phyloP scores from a whole-genome alignment of 1,139 yeast species.

The Blastobotrys serpentis region DNA sequence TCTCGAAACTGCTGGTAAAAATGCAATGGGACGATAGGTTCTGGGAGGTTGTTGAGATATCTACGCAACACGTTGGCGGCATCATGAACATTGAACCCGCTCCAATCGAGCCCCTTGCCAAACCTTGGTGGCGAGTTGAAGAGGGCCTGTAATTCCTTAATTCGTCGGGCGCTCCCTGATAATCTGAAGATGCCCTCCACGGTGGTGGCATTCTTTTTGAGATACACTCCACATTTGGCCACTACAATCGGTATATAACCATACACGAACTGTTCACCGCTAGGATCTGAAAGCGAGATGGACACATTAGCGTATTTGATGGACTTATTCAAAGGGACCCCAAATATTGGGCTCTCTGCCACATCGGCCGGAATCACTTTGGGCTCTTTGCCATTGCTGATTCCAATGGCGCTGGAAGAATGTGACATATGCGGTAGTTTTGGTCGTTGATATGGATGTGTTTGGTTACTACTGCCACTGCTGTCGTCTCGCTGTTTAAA shows the following conservation, averaged over 20 bases:
- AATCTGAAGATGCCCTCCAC: conserved; percentile 93
- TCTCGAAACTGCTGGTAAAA: conserved; percentile 77
- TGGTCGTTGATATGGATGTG: conserved; percentile 24
- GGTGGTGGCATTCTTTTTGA: conserved; percentile 61
- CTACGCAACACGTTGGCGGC: conserved; percentile 89
- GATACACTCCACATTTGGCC: conserved; percentile 87
- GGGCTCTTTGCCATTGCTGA: neutral
- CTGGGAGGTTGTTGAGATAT: conserved; percentile 83
- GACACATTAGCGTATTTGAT: conserved; percentile 72
- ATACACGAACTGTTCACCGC: conserved; percentile 60
- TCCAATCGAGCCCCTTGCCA: conserved; percentile 88
- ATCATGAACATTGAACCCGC: conserved; percentile 94
- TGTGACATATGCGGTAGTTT: conserved; percentile 34
- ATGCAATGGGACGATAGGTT: conserved; percentile 81
- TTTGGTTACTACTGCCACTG: neutral
- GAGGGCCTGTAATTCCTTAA: conserved; percentile 77
- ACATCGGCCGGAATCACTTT: conserved; percentile 26
- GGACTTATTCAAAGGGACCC: conserved; percentile 74
- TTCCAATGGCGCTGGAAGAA: conserved; percentile 23
- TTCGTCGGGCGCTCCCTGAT: conserved; percentile 87
- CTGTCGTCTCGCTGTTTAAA: conserved; percentile 35
- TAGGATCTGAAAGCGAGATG: conserved; percentile 55
- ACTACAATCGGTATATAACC: conserved; percentile 88
- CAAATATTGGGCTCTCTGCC: conserved; percentile 60
- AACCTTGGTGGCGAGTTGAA: conserved; percentile 87